Evolutionary conservation across 2,329 filamentous ascomycete species (phyloP).

Genomic region (Purpureocillium lavendulum): DNA sequence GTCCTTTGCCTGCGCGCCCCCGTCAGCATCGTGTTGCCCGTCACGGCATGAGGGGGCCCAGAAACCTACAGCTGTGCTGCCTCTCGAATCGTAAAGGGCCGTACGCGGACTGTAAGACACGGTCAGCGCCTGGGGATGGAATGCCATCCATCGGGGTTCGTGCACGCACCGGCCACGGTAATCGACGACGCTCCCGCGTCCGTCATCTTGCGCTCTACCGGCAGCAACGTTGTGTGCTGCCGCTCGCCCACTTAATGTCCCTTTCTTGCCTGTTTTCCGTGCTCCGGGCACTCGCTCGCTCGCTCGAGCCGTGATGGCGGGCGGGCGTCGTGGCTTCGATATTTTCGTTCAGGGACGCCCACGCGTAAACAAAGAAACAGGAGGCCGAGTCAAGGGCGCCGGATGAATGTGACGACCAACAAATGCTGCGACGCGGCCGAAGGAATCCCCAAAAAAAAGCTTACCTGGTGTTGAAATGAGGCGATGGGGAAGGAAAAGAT

Average conservation of each 20-base stretch:
- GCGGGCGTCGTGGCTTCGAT: too few species aligned
- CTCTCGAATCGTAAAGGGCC: conserved; percentile 78
- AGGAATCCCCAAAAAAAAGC: too few species aligned
- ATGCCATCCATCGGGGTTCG: not conserved
- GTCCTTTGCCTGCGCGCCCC: conserved; percentile 42
- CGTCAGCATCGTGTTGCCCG: conserved; percentile 4
- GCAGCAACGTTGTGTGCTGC: not conserved
- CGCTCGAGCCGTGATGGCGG: too few species aligned
- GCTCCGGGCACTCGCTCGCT: too few species aligned
- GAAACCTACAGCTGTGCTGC: conserved; percentile 79
- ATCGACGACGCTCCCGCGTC: conserved; percentile 42
- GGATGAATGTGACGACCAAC: too few species aligned
- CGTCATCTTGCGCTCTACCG: conserved; percentile 12
- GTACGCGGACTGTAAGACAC: conserved; percentile 49
- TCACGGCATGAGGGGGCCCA: not conserved
- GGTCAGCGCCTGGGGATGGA: conserved; percentile 15
- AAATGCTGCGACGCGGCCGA: too few species aligned
- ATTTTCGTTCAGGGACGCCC: too few species aligned
- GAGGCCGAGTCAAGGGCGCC: too few species aligned
- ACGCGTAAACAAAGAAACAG: too few species aligned
- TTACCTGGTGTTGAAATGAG: too few species aligned
- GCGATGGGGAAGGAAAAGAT: too few species aligned
- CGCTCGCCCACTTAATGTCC: not conserved
- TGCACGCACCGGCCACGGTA: conserved; percentile 43
- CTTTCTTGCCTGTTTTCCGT: not conserved